Percentiles rank a stretch among this genome's conserved stretches.
phyloP scores from a whole-genome alignment of 345 rosid species.

The Citrus trifoliata region DNA sequence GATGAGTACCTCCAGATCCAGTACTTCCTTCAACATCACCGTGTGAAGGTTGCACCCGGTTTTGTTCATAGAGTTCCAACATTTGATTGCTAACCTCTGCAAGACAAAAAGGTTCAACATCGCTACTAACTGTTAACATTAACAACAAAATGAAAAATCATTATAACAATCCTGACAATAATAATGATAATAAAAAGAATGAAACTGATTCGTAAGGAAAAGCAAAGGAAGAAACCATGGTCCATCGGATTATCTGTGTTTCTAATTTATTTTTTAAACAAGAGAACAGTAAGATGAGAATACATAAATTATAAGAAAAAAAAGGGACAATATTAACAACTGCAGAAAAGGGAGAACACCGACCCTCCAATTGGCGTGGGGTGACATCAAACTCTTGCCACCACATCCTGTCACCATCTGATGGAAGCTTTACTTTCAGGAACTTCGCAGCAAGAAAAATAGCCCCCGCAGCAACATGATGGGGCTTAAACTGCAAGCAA shows the following conservation, averaged over 20 bases:
- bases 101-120: neutral
- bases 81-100: slow-evolving; percentile 64
- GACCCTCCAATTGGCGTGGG: slow-evolving; percentile 44
- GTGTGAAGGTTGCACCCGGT: slow-evolving; percentile 41
- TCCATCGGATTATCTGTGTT: neutral
- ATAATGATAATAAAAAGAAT: neutral
- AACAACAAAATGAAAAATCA: neutral
- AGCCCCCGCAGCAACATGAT: slow-evolving; percentile 46
- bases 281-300: neutral
- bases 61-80: slow-evolving; percentile 55
- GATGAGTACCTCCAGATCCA: slow-evolving; percentile 29
- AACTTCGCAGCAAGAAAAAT: slow-evolving; percentile 53
- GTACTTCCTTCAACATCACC: slow-evolving; percentile 48
- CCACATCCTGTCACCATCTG: slow-evolving; percentile 48
- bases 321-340: neutral
- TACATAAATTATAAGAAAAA: neutral
- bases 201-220: neutral
- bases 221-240: neutral
- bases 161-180: too few species aligned
- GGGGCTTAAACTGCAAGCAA: slow-evolving; percentile 51
- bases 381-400: slow-evolving; percentile 46
- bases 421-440: slow-evolving; percentile 49
- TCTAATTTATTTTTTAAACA: neutral
- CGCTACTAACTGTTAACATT: neutral
- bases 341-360: slow-evolving; percentile 8